Evolutionary conservation across 208 protist genomes (phyloP), one percentile per base, ranked within the genome.

Genomic region (Wallacemonas collosoma): DNA sequence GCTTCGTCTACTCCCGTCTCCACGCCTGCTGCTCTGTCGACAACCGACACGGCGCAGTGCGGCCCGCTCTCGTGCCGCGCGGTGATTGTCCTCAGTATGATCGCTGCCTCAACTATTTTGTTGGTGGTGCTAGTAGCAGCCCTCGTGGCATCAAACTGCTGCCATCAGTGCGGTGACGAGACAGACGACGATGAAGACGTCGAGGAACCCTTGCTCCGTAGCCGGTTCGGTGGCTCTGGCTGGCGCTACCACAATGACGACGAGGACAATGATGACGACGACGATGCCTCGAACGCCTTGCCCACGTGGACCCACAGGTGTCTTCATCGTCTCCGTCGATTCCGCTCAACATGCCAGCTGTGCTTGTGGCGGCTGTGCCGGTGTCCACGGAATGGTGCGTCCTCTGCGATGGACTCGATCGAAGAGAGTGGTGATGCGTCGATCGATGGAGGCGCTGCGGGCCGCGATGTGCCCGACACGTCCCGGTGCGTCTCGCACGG

Each of bases 41-140:
- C 45, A 50, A 6, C 45, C 45, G 45, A 50, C 12, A 12, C 12
- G 45, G 8, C 45, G 41, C 38, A 65, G 60, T 65, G 60, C 17
- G 60, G 60, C 38, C 60, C 60, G 7, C 4, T 65, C 41, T 15
- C 43, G 60, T 65, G 60, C 43, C 60, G 60, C 60, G 39, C 43
- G 7, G 1, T 44, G 8, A 15, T 26, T 26, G 41, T 65, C 36
- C 4, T 48, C 40, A n/a, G 41, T n/a, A 1, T 50, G 41, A 65
- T 65, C 36, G 60, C 7, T 14, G 41, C 9, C 43, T 50, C 60
- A 4, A 53, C 60, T 8, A 7, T 65, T 4, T 14, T 65, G 3
- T 45, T 41, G n/a, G 40, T 36, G 7, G 17, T 65, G 4, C n/a
- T 50, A 3, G 60, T 65, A 4, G 60, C 15, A 3, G 9, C 50